Evolutionary conservation across 768 basidiomycete species (phyloP).

Genomic region (Hemileccinum impolitum): DNA sequence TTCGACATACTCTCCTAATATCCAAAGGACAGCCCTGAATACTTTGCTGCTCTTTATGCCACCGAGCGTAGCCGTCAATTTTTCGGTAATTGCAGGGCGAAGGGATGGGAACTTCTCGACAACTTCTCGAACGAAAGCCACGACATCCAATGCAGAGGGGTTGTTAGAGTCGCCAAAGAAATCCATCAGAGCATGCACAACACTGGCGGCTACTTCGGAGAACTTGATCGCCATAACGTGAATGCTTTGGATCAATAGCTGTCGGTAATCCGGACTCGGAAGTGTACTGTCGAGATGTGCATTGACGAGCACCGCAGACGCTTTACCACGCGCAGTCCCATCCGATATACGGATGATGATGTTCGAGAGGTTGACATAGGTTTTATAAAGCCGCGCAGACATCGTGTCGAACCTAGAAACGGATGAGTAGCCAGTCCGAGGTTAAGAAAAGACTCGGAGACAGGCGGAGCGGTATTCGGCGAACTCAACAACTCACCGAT

Average conservation of each 20-base stretch:
- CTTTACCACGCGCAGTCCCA: slow-evolving; percentile 66
- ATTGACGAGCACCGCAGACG: slow-evolving; percentile 83
- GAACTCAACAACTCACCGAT: slow-evolving; percentile 56
- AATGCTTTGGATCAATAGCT: slow-evolving; percentile 95
- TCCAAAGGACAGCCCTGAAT: slow-evolving; percentile 95
- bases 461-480: neutral
- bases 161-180: slow-evolving; percentile 95
- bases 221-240: slow-evolving; percentile 93
- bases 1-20: slow-evolving; percentile 93
- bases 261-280: slow-evolving; percentile 85
- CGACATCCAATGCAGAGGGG: slow-evolving; percentile 92
- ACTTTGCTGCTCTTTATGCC: slow-evolving; percentile 97
- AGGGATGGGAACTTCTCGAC: slow-evolving; percentile 96
- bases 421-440: neutral
- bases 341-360: slow-evolving; percentile 84
- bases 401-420: slow-evolving; percentile 84
- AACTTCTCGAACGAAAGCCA: slow-evolving; percentile 86
- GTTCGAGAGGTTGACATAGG: slow-evolving; percentile 84
- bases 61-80: slow-evolving; percentile 72
- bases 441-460: neutral
- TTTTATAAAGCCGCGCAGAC: slow-evolving; percentile 78
- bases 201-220: slow-evolving; percentile 93
- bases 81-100: slow-evolving; percentile 77
- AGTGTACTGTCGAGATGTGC: slow-evolving; percentile 88
- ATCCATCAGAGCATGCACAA: slow-evolving; percentile 91